These are phyloP conservation scores for Calonectria pteridis DNA, from an alignment of 2,329 filamentous ascomycete species.

Conservation along the genomic window DNA sequence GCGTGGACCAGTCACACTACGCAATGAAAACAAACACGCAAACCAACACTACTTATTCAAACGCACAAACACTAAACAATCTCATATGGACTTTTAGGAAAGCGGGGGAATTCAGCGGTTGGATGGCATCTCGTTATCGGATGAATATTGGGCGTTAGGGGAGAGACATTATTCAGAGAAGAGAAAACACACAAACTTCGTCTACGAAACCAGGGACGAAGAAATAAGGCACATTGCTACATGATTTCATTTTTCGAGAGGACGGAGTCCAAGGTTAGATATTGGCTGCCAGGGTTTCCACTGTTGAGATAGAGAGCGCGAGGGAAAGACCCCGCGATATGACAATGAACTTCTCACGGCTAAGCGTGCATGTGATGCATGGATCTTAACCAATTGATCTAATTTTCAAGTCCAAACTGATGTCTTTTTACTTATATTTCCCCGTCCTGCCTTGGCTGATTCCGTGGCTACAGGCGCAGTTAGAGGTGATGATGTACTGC, in stretches of 20 bases:
- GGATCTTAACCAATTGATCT: not conserved
- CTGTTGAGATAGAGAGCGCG: conserved; percentile 34
- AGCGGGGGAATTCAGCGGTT: conserved; percentile 43
- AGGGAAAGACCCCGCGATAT: conserved; percentile 28
- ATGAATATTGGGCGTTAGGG: conserved; percentile 40
- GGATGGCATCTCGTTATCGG: conserved; percentile 43
- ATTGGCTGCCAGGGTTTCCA: conserved; percentile 36
- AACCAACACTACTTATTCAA: not conserved
- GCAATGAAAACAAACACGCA: conserved; percentile 6
- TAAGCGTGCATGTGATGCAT: not conserved
- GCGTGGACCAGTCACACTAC: conserved; percentile 27
- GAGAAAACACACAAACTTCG: conserved; percentile 20
- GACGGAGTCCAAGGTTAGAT: conserved; percentile 42
- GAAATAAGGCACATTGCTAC: conserved; percentile 16
- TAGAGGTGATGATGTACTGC: not conserved
- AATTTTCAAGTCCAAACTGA: not conserved
- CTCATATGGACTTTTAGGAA: conserved; percentile 39
- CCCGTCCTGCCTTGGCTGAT: not conserved
- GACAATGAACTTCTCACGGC: conserved; percentile 19
- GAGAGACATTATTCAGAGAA: conserved; percentile 39
- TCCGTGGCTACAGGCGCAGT: not conserved
- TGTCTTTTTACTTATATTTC: not conserved
- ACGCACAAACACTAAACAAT: conserved; percentile 11
- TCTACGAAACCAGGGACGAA: conserved; percentile 12
- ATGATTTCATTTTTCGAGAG: conserved; percentile 36